Percentiles rank a stretch among this genome's conserved stretches.
Conservation (phyloP, 371 early-diverging fungal genomes). For the Zopfochytrium polystomum region DNA sequence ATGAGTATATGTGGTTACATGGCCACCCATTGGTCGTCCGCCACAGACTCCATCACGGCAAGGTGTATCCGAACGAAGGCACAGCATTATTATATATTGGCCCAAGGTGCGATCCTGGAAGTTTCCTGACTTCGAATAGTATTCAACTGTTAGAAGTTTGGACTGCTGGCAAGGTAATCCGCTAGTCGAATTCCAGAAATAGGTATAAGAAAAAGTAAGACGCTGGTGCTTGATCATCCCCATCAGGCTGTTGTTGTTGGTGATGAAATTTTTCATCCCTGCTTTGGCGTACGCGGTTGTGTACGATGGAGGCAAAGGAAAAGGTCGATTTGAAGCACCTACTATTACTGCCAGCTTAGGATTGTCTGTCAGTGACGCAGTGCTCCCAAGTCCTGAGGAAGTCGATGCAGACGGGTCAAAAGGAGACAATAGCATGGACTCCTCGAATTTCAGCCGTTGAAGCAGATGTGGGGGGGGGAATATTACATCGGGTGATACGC, state of each 20-base stretch:
- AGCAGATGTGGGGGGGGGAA: constrained; percentile 61
- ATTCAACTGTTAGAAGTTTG: constrained; percentile 70
- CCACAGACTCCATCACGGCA: constrained; percentile 76
- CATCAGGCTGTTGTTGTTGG: too few relatives aligned
- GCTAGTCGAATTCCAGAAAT: constrained; percentile 63
- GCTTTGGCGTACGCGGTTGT: too few relatives aligned
- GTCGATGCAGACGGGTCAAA: neutral
- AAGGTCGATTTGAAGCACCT: too few relatives aligned
- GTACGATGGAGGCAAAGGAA: too few relatives aligned
- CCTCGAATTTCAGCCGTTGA: constrained; percentile 42
- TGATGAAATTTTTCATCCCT: too few relatives aligned
- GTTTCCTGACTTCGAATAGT: constrained; percentile 71
- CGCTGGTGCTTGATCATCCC: constrained; percentile 52
- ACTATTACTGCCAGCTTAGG: too few relatives aligned
- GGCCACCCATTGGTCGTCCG: constrained; percentile 63
- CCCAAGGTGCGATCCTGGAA: constrained; percentile 86
- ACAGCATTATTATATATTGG: constrained; percentile 80
- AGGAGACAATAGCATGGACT: neutral
- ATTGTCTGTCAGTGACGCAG: too few relatives aligned
- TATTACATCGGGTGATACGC: constrained; percentile 57
- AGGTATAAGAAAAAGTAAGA: constrained; percentile 66
- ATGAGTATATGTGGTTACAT: constrained; percentile 81
- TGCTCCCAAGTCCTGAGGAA: constrained; percentile 8
- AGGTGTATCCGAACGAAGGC: constrained; percentile 56
- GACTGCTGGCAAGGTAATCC: constrained; percentile 75